Conservation (phyloP, 805 yeast species). For the Metschnikowia amazonensis region DNA sequence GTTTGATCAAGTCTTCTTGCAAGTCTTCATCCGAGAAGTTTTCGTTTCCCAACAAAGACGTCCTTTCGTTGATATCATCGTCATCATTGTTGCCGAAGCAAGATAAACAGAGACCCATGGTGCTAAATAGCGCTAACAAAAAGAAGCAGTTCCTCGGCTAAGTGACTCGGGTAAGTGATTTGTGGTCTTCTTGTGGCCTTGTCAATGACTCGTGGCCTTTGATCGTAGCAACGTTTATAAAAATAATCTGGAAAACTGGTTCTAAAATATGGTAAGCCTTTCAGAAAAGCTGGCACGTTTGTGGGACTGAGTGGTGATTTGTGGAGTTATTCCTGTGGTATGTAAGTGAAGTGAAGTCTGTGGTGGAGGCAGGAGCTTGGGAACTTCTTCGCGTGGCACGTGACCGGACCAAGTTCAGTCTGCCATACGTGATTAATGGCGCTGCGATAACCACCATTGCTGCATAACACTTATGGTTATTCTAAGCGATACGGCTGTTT, state of each 20-base stretch:
- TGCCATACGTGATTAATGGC: background rate
- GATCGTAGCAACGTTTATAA: no score
- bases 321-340: no score
- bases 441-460: background rate
- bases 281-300: no score
- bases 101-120: constrained; percentile 49
- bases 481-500: no score
- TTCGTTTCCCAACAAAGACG: constrained; percentile 31
- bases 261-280: no score
- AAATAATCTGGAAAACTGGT: no score
- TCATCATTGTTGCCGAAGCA: constrained; percentile 36
- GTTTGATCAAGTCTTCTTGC: constrained; percentile 37
- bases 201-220: no score
- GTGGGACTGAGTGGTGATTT: no score
- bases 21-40: constrained; percentile 29
- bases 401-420: background rate
- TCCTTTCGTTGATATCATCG: constrained; percentile 38
- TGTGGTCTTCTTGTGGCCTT: no score
- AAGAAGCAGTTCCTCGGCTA: background rate
- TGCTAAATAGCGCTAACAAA: background rate
- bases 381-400: background rate
- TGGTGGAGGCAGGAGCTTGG: no score
- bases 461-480: background rate
- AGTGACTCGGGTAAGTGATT: background rate
- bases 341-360: no score